Evolutionary conservation across 2,329 filamentous ascomycete genomes (phyloP).

Genomic region (Mariannaea elegans): DNA sequence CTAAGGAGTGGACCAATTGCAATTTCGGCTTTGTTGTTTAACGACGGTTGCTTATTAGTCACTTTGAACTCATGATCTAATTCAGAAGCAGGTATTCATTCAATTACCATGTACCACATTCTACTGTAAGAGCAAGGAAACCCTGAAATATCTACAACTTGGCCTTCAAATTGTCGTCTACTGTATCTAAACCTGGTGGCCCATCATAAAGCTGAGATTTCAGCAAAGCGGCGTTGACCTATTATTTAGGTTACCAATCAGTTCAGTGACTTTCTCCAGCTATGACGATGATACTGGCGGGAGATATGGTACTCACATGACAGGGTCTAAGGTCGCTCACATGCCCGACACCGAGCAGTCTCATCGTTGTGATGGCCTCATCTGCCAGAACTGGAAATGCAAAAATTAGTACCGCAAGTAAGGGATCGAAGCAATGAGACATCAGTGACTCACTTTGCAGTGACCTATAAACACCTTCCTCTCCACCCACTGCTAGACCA

Average conservation of each 20-base stretch:
- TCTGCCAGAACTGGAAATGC: conserved; percentile 18
- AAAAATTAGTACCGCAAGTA: not conserved
- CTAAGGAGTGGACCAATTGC: not conserved
- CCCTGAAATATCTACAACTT: not conserved
- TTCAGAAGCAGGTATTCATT: not conserved
- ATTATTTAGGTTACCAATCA: not conserved
- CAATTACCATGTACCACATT: not conserved
- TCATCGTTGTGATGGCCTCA: conserved; percentile 21
- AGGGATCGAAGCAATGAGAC: not conserved
- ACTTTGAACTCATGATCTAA: not conserved
- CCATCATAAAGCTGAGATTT: conserved; percentile 9
- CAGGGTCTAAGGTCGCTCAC: conserved; percentile 10
- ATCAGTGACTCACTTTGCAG: conserved; percentile 17
- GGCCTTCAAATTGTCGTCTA: not conserved
- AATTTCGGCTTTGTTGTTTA: not conserved
- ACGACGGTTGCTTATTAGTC: not conserved
- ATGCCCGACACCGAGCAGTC: conserved; percentile 16
- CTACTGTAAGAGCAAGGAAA: not conserved
- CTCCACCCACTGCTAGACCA: conserved; percentile 32
- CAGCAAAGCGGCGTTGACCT: conserved; percentile 9
- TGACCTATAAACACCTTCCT: conserved; percentile 17
- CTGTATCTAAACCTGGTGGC: not conserved
- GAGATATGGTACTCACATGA: conserved; percentile 15
- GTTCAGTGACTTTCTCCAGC: not conserved
- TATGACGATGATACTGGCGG: not conserved